A percentile compares a stretch with the other conserved stretches of the same genome.
Conservation (phyloP, 208 protist species). For the Acanthamoeba quina region DNA sequence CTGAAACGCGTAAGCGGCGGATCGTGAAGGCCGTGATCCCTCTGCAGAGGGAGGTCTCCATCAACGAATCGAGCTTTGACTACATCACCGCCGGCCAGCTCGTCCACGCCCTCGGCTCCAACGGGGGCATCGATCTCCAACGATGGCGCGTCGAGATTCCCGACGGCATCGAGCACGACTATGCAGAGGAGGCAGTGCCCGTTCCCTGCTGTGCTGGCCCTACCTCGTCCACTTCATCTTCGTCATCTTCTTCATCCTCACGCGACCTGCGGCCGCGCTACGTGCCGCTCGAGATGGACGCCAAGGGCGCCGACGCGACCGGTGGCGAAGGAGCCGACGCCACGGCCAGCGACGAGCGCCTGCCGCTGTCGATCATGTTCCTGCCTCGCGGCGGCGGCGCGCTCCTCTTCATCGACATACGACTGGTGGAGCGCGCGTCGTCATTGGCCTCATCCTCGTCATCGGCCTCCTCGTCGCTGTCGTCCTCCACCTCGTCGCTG, state of each 20-base stretch:
- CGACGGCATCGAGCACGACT: slow-evolving; percentile 12
- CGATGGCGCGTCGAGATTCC: slow-evolving; percentile 39
- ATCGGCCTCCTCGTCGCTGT: neutral
- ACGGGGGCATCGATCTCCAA: slow-evolving; percentile 7
- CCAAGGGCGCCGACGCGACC: neutral
- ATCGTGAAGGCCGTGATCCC: neutral
- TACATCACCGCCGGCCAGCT: slow-evolving; percentile 35
- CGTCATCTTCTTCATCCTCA: neutral
- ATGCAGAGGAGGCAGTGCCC: neutral
- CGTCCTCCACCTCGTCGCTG: neutral
- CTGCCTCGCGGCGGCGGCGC: slow-evolving; percentile 8
- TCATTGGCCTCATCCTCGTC: neutral
- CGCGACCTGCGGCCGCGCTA: neutral
- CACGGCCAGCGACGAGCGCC: neutral
- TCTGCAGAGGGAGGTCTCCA: neutral
- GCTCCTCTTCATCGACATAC: slow-evolving; percentile 25
- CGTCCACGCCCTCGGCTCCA: neutral
- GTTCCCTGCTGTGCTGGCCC: neutral
- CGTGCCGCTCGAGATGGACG: slow-evolving; percentile 6
- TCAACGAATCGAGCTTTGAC: slow-evolving; percentile 12
- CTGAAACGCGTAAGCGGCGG: neutral
- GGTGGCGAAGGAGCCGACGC: neutral
- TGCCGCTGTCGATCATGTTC: slow-evolving; percentile 41
- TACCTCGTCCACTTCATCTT: neutral
- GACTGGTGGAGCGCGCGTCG: neutral